These are phyloP conservation scores for Pelagophyceae sp. DNA, from an alignment of 352 stramenopile genomes.

Conservation along the genomic window DNA sequence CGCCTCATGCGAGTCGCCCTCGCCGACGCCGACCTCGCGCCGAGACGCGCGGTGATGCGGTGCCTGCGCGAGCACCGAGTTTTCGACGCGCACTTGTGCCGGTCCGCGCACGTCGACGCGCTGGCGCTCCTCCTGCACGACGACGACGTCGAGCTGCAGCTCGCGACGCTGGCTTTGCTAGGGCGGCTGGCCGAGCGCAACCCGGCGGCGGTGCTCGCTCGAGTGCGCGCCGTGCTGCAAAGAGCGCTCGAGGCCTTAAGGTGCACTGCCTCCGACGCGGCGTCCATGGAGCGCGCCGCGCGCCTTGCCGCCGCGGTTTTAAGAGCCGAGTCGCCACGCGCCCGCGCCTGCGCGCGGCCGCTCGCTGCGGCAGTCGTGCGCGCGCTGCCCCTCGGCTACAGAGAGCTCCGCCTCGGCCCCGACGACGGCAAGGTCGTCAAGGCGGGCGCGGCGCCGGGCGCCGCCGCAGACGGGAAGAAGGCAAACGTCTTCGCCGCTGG, in stretches of 20 bases:
- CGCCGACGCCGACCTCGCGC: slow-evolving; percentile 74
- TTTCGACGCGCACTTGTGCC: slow-evolving; percentile 84
- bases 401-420: neutral
- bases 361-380: slow-evolving; percentile 36
- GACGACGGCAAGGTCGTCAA: neutral
- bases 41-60: slow-evolving; percentile 82
- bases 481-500: neutral
- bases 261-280: slow-evolving; percentile 71
- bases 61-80: slow-evolving; percentile 63
- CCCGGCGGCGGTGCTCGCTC: slow-evolving; percentile 85
- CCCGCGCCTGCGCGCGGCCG: neutral
- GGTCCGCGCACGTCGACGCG: slow-evolving; percentile 76
- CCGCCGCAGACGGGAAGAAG: too few species aligned
- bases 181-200: slow-evolving; percentile 84
- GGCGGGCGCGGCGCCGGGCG: too few species aligned
- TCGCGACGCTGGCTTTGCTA: slow-evolving; percentile 78
- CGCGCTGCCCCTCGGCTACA: slow-evolving; percentile 6
- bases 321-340: neutral
- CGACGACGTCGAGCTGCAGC: slow-evolving; percentile 71
- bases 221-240: slow-evolving; percentile 80
- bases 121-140: slow-evolving; percentile 93
- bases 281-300: slow-evolving; percentile 38
- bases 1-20: slow-evolving; percentile 79
- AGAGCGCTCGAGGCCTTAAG: slow-evolving; percentile 87
- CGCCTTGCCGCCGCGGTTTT: neutral